Conservation (phyloP, 2,329 filamentous ascomycete species). For the Neofusicoccum umdonicola region DNA sequence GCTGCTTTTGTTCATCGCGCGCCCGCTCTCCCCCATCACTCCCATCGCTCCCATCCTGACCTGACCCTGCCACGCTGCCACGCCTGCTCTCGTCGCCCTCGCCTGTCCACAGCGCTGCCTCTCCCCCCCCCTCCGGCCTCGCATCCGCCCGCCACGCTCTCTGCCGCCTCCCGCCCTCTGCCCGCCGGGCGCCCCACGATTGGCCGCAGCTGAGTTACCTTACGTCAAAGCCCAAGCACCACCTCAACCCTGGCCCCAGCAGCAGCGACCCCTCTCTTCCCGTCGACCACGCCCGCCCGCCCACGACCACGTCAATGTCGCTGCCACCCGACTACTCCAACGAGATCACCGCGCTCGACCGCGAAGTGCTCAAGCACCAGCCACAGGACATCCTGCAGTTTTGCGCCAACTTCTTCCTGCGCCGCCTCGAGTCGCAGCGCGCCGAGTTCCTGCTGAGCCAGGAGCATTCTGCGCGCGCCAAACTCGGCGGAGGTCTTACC, state of each 20-base stretch:
- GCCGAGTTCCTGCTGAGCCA: conserved; percentile 53
- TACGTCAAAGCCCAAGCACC: conserved; percentile 18
- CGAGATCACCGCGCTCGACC: conserved; percentile 63
- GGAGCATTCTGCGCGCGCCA: conserved; percentile 39
- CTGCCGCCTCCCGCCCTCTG: conserved; percentile 3
- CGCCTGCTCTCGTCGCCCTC: not conserved
- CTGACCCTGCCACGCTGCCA: conserved; percentile 4
- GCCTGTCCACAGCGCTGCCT: not conserved
- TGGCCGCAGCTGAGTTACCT: conserved; percentile 15
- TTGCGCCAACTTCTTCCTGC: conserved; percentile 67
- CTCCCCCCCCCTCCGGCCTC: not conserved
- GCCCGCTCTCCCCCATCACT: conserved; percentile 13
- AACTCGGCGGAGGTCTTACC: conserved; percentile 53
- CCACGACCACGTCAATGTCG: conserved; percentile 29
- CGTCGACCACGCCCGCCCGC: conserved; percentile 5
- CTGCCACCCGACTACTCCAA: conserved; percentile 47
- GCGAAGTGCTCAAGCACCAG: conserved; percentile 57
- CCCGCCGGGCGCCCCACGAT: conserved; percentile 12
- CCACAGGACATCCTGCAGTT: conserved; percentile 67
- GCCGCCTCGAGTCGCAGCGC: conserved; percentile 64
- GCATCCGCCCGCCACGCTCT: not conserved
- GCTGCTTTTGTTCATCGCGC: conserved; percentile 17
- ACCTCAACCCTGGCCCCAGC: conserved; percentile 16
- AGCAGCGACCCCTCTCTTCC: conserved; percentile 17
- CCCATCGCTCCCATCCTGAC: conserved; percentile 12